These are phyloP conservation scores for Capronia coronata DNA, from an alignment of 2,329 filamentous ascomycete species.

Conservation along the genomic window DNA sequence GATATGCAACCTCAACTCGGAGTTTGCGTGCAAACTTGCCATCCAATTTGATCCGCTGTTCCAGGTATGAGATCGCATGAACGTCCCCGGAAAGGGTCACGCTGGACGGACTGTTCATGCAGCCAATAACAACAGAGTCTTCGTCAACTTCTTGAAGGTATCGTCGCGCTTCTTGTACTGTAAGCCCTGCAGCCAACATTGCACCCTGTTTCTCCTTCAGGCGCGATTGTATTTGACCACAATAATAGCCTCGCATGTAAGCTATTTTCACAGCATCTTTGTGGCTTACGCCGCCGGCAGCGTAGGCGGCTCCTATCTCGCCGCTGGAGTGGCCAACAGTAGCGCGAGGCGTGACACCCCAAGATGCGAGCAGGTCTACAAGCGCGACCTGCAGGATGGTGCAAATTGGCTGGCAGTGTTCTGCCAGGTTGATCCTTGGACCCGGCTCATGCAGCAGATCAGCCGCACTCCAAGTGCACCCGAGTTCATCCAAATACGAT, in stretches of 20 bases:
- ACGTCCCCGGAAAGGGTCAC: slow-evolving; percentile 36
- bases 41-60: slow-evolving; percentile 13
- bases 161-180: slow-evolving; percentile 21
- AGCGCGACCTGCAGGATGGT: slow-evolving; percentile 35
- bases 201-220: slow-evolving; percentile 20
- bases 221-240: neutral
- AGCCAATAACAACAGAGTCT: slow-evolving; percentile 30
- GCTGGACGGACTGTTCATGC: slow-evolving; percentile 35
- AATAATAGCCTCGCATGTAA: slow-evolving; percentile 29
- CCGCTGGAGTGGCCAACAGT: slow-evolving; percentile 32
- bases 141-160: slow-evolving; percentile 11
- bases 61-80: slow-evolving; percentile 26
- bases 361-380: slow-evolving; percentile 29
- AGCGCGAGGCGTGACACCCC: slow-evolving; percentile 26
- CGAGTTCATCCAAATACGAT: slow-evolving; percentile 26
- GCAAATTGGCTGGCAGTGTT: slow-evolving; percentile 32
- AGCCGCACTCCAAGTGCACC: slow-evolving; percentile 13
- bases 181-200: slow-evolving; percentile 32
- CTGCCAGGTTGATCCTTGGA: slow-evolving; percentile 24
- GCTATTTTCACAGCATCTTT: slow-evolving; percentile 30
- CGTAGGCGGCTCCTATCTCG: slow-evolving; percentile 29
- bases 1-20: slow-evolving; percentile 24
- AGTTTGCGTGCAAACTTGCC: slow-evolving; percentile 29
- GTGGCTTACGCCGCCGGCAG: slow-evolving; percentile 26
- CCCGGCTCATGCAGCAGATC: slow-evolving; percentile 6